A percentile compares a stretch with the other conserved stretches of the same genome.
Evolutionary conservation across 495 filamentous ascomycete genomes (phyloP).

Genomic region (Podospora bellae-mahoneyi): DNA sequence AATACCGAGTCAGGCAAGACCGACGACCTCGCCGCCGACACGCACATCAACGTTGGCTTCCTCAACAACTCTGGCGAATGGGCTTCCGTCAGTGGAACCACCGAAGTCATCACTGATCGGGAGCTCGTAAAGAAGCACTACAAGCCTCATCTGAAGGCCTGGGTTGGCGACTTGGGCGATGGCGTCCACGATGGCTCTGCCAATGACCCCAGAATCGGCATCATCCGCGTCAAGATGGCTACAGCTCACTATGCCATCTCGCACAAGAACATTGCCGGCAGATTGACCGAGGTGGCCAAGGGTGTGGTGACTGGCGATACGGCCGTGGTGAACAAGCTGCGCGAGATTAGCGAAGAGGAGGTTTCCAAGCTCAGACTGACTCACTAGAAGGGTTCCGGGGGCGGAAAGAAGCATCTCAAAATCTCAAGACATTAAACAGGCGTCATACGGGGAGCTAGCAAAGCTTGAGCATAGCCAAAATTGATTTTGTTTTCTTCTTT

Average conservation of each 20-base stretch:
- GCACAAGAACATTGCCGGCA: constrained; percentile 52
- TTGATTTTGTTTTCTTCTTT: neutral
- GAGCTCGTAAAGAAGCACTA: constrained; percentile 72
- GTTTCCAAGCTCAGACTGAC: constrained; percentile 50
- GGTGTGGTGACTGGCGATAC: constrained; percentile 68
- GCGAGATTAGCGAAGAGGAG: constrained; percentile 70
- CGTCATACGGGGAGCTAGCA: constrained; percentile 3
- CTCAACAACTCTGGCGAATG: constrained; percentile 66
- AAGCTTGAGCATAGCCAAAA: constrained; percentile 4
- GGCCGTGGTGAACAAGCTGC: constrained; percentile 71
- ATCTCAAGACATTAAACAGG: neutral
- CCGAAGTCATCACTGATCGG: constrained; percentile 64
- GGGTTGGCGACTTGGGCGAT: constrained; percentile 89
- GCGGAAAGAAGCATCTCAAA: neutral
- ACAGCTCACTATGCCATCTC: constrained; percentile 61
- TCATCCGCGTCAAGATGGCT: constrained; percentile 63
- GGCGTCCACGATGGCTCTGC: constrained; percentile 80
- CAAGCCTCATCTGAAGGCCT: constrained; percentile 69
- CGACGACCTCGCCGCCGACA: constrained; percentile 70
- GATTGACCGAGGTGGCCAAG: constrained; percentile 69
- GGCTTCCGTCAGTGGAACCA: constrained; percentile 76
- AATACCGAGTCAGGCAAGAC: constrained; percentile 94
- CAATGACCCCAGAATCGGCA: constrained; percentile 72
- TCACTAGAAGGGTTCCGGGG: constrained; percentile 26
- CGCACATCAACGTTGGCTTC: constrained; percentile 84